phyloP scores from a whole-genome alignment of 2,329 filamentous ascomycete species.

The Apiospora marii region DNA sequence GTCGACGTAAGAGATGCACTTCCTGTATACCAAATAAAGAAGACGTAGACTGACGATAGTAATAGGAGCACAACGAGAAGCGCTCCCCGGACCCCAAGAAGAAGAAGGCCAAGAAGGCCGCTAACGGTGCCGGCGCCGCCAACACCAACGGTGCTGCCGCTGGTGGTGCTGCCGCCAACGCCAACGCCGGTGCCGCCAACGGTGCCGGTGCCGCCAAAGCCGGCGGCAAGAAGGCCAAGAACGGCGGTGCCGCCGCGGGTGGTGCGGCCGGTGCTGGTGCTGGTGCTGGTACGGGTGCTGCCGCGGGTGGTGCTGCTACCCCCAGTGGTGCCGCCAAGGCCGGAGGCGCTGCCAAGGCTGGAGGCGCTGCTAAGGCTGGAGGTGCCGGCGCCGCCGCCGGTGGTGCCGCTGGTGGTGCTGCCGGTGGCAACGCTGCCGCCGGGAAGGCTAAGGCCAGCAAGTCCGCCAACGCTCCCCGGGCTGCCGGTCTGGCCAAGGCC shows the following conservation, averaged over 20 bases:
- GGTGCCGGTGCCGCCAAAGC: no score
- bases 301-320: neutral
- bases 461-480: neutral
- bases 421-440: neutral
- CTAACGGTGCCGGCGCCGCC: neutral
- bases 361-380: neutral
- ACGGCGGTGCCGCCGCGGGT: neutral
- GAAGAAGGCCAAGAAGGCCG: conserved; percentile 18
- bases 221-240: neutral
- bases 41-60: no score
- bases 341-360: neutral
- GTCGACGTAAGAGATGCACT: no score
- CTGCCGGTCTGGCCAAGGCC: neutral
- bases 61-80: neutral
- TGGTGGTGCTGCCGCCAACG: no score
- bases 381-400: neutral
- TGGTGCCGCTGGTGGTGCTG: neutral
- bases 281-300: neutral
- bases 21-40: no score
- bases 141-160: neutral
- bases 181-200: no score
- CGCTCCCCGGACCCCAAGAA: conserved; percentile 14
- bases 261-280: neutral
- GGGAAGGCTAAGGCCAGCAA: neutral
- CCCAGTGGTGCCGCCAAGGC: neutral